Evolutionary conservation across 352 stramenopile species (phyloP).

Genomic region (Phytopythium helicoides): DNA sequence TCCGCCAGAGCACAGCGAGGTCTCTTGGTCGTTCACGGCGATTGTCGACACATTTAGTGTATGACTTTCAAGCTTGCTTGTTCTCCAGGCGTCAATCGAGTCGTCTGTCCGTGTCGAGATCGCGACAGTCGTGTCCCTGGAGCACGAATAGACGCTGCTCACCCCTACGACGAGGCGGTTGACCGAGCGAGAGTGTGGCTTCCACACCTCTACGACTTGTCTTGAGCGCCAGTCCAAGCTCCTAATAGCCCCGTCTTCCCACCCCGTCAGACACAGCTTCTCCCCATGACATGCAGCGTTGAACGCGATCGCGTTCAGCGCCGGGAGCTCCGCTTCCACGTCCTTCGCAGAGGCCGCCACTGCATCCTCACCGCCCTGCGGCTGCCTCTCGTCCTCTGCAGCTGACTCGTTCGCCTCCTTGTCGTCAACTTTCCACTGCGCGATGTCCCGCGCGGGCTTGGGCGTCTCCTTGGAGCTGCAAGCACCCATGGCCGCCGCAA

Average conservation of each 20-base stretch:
- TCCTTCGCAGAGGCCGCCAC: not conserved
- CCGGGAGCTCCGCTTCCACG: conserved; percentile 15
- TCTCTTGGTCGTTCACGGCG: conserved; percentile 46
- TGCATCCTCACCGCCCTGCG: not conserved
- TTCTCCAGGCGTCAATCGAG: conserved; percentile 12
- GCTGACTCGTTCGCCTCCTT: conserved; percentile 5
- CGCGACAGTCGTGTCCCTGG: conserved; percentile 67
- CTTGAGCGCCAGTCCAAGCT: conserved; percentile 32
- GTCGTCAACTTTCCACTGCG: conserved; percentile 49
- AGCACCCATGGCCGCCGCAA: conserved; percentile 34
- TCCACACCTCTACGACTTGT: conserved; percentile 35
- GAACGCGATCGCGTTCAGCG: conserved; percentile 50
- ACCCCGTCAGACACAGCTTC: conserved; percentile 45
- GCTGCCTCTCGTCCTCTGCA: not conserved
- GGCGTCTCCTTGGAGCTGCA: conserved; percentile 37
- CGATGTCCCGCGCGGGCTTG: conserved; percentile 20
- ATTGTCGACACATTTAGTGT: conserved; percentile 73
- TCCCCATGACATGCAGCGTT: conserved; percentile 20
- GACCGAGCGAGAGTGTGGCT: conserved; percentile 50
- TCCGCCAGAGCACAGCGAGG: conserved; percentile 68
- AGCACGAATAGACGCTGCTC: conserved; percentile 72
- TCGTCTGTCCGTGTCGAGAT: conserved; percentile 25
- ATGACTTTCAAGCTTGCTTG: conserved; percentile 39
- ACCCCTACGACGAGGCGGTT: conserved; percentile 55
- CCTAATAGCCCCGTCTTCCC: conserved; percentile 72